Evolutionary conservation across 257 asterid genomes (phyloP).

Genomic region (Solanum virginianum): DNA sequence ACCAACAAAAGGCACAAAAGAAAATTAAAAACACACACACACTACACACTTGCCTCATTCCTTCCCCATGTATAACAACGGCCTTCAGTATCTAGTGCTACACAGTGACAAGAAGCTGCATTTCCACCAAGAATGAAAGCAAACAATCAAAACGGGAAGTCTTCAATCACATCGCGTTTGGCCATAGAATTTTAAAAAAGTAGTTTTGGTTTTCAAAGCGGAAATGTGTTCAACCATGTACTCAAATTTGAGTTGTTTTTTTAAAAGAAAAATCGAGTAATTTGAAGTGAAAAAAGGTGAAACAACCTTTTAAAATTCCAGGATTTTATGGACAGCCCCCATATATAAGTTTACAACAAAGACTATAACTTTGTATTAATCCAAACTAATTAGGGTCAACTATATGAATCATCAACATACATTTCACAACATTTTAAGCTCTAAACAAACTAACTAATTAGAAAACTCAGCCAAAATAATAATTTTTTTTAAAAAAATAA

Average conservation of each 20-base stretch:
- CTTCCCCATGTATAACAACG: conserved; percentile 98
- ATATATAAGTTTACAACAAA: background rate
- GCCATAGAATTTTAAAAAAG: background rate
- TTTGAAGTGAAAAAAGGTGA: background rate
- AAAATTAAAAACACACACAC: background rate
- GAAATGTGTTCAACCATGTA: background rate
- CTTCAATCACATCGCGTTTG: background rate
- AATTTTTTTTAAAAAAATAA: too few species aligned
- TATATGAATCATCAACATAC: background rate
- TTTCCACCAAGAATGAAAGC: background rate
- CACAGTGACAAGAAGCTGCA: conserved; percentile 88
- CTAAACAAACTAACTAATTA: background rate
- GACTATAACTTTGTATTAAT: background rate
- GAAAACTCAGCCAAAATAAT: background rate
- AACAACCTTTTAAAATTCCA: background rate
- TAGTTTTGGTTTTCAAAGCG: background rate
- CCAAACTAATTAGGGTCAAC: background rate
- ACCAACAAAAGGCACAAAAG: background rate
- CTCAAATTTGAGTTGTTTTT: background rate
- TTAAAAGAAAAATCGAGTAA: background rate
- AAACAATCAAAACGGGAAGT: background rate
- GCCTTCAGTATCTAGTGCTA: conserved; percentile 88
- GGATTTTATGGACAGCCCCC: background rate
- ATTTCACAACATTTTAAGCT: background rate
- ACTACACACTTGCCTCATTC: conserved; percentile 49